Percentiles rank a stretch among this genome's conserved stretches.
phyloP scores from a whole-genome alignment of 192 early-diverging fungal species.

The Chytriomyces sp. region DNA sequence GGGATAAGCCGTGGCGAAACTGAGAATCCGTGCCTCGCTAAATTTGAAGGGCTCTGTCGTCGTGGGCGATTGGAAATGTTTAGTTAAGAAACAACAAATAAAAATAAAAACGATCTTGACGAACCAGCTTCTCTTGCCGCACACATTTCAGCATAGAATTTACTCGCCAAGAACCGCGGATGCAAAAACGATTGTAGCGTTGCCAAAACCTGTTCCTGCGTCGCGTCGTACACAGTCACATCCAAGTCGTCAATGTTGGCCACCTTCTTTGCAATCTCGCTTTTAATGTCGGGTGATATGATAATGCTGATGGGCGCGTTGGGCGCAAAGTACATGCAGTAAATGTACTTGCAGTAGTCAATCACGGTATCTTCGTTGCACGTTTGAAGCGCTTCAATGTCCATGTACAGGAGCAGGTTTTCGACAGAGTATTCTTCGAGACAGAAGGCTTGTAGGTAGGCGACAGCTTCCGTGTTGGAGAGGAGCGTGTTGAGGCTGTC shows the following conservation, averaged over 20 bases:
- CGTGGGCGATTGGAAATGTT: neutral
- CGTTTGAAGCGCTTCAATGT: slow-evolving; percentile 77
- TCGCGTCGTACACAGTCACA: slow-evolving; percentile 79
- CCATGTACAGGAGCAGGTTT: slow-evolving; percentile 81
- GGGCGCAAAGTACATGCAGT: slow-evolving; percentile 73
- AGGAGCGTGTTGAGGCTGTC: slow-evolving; percentile 45
- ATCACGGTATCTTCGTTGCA: slow-evolving; percentile 18
- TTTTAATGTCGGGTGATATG: slow-evolving; percentile 69
- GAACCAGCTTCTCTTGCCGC: neutral
- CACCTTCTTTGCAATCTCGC: slow-evolving; percentile 55
- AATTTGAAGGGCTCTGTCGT: neutral
- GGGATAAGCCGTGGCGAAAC: slow-evolving; percentile 6
- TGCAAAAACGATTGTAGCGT: slow-evolving; percentile 15
- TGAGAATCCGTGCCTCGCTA: neutral
- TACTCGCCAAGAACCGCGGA: slow-evolving; percentile 14
- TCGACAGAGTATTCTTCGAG: slow-evolving; percentile 79
- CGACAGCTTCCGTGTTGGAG: slow-evolving; percentile 46
- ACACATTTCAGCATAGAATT: neutral
- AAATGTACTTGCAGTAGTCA: slow-evolving; percentile 63
- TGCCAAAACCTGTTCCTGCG: slow-evolving; percentile 76
- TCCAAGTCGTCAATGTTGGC: slow-evolving; percentile 41
- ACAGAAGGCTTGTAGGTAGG: slow-evolving; percentile 61
- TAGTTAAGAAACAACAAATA: neutral
- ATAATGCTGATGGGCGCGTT: slow-evolving; percentile 75
- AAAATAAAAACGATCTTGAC: neutral